Evolutionary conservation across 108 stramenopile species (phyloP), one percentile per base, ranked within the genome.

Genomic region (Mayamaea pseudoterrestris): DNA sequence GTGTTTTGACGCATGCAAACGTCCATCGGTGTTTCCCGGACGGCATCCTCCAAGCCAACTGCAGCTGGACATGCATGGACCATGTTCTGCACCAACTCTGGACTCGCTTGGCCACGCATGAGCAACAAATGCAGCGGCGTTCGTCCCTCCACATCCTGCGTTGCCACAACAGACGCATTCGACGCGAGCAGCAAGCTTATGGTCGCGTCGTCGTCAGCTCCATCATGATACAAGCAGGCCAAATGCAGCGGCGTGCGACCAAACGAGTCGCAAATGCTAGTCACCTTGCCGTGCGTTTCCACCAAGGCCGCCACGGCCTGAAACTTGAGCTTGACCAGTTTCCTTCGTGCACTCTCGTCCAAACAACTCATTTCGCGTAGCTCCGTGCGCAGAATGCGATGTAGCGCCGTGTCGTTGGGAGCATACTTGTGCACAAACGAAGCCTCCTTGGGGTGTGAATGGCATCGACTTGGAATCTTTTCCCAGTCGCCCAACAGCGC

Each of bases 191-290:
- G 35, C 56, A 8, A 16, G 11, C 16, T 27, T 21, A n/a, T n/a
- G n/a, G 32, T 47, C 56, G 43, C 23, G 26, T 11, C 29, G 24
- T 8, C 8, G 8, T 28, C 11, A 14, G 25, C 27, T 4, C 22
- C 22, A 12, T 59, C 40, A n/a, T 35, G 23, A 44, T 60, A 41
- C 51, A 60, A 53, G 51, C 59, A 60, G 13, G 66, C 66, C 44
- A 65, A 65, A 57, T 76, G 69, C 50, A 76, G 55, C n/a, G 69
- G 69, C 4, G 74, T 76, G 30, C 74, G 47, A 25, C 63, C 62
- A 50, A 58, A 62, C 7, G 61, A 52, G 50, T 74, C 73, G 41
- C 48, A 37, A 14, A 43, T 27, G 1, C 61, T 23, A 17, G 66
- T 65, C 4, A 22, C 20, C 5, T 20, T 29, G 2, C 13, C 25